phyloP scores from a whole-genome alignment of 495 filamentous ascomycete species.

The Annulohypoxylon maeteangense region DNA sequence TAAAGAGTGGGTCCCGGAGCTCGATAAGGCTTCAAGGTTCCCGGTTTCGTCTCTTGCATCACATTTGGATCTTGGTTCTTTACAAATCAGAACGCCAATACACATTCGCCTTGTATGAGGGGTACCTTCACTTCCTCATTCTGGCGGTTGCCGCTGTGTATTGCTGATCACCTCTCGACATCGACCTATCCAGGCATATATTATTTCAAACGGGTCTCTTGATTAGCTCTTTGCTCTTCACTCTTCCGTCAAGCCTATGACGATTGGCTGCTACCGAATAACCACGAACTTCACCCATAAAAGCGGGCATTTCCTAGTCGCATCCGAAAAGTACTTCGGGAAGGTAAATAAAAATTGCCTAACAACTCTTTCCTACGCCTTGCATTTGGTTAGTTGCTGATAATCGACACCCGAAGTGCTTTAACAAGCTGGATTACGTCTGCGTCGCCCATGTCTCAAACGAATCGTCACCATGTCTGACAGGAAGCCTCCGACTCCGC shows the following conservation, averaged over 20 bases:
- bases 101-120: background rate
- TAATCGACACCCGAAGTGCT: background rate
- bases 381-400: background rate
- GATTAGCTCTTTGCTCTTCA: too few relatives aligned
- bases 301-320: background rate
- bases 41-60: constrained; percentile 30
- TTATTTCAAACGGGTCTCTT: background rate
- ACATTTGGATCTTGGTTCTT: constrained; percentile 13
- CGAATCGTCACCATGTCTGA: constrained; percentile 40
- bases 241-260: background rate
- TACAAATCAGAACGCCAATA: background rate
- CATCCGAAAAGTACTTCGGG: background rate
- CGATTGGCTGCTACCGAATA: background rate
- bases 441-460: constrained; percentile 29
- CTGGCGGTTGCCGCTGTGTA: constrained; percentile 5
- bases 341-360: constrained; percentile 16
- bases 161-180: background rate
- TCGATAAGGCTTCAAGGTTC: constrained; percentile 20
- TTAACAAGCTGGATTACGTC: constrained; percentile 8
- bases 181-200: background rate
- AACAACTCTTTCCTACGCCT: background rate
- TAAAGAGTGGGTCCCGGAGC: constrained; percentile 15
- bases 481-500: constrained; percentile 44
- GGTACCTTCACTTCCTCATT: constrained; percentile 1
- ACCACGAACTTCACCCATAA: background rate